Evolutionary conservation across 2,329 filamentous ascomycete species (phyloP).

Genomic region (Apiospora saccharicola): DNA sequence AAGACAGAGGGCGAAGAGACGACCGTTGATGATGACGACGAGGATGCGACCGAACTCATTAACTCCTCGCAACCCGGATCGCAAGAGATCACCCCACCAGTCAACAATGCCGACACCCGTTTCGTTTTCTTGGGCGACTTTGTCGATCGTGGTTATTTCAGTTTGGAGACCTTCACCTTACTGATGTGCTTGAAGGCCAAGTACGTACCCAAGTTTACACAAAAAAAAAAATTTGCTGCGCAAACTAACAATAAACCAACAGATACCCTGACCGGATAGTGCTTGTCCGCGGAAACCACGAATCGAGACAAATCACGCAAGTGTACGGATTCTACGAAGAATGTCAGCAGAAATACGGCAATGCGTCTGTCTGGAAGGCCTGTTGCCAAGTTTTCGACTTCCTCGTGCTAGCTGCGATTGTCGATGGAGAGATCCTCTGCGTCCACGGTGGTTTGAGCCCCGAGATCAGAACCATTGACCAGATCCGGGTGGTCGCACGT

Average conservation of each 20-base stretch:
- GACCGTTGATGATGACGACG: slow-evolving; percentile 51
- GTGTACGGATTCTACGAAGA: slow-evolving; percentile 99
- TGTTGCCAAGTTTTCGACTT: slow-evolving; percentile 99
- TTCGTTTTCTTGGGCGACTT: slow-evolving; percentile 83
- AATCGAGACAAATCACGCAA: slow-evolving; percentile 96
- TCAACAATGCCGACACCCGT: slow-evolving; percentile 55
- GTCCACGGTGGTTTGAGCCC: slow-evolving; percentile 92
- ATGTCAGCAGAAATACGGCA: slow-evolving; percentile 97
- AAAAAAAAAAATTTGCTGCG: slow-evolving; percentile 25
- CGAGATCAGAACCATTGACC: slow-evolving; percentile 95
- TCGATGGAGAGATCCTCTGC: slow-evolving; percentile 98
- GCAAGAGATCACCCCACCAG: slow-evolving; percentile 31
- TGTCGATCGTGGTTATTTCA: slow-evolving; percentile 97
- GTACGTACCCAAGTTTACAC: slow-evolving; percentile 45
- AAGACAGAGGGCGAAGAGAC: slow-evolving; percentile 51
- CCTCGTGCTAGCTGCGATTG: slow-evolving; percentile 93
- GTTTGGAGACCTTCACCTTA: slow-evolving; percentile 95
- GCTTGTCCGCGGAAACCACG: slow-evolving; percentile 96
- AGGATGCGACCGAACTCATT: slow-evolving; percentile 48
- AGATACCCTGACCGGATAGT: slow-evolving; percentile 96
- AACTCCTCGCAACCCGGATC: slow-evolving; percentile 43
- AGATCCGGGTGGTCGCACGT: slow-evolving; percentile 97
- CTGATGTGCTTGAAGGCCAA: slow-evolving; percentile 91
- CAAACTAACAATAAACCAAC: slow-evolving; percentile 37
- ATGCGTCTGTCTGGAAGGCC: slow-evolving; percentile 99